These are phyloP conservation scores for Parietichytrium sp. DNA, from an alignment of 108 stramenopile species.

Conservation along the genomic window DNA sequence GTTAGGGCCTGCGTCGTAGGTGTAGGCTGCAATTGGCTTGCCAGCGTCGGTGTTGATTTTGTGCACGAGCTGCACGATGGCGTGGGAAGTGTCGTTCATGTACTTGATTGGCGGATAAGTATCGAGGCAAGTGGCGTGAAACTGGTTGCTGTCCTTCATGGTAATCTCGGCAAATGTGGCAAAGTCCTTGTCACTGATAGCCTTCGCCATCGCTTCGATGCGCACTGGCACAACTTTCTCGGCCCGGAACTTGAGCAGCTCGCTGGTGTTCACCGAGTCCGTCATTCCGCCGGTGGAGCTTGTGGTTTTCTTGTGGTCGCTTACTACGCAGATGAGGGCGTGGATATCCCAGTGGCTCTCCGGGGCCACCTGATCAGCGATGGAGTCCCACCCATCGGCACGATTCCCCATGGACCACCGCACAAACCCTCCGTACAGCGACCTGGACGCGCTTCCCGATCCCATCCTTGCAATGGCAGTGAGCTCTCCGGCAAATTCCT, in stretches of 20 bases:
- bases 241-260: constrained; percentile 77
- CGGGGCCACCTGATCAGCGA: constrained; percentile 82
- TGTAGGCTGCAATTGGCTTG: constrained; percentile 77
- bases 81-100: constrained; percentile 86
- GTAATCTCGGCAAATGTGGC: constrained; percentile 83
- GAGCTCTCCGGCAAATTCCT: constrained; percentile 49
- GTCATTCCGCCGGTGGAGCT: constrained; percentile 88
- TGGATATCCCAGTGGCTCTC: constrained; percentile 91
- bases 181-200: constrained; percentile 83
- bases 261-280: constrained; percentile 78
- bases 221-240: constrained; percentile 72
- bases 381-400: constrained; percentile 77
- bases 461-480: constrained; percentile 91
- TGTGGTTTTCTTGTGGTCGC: constrained; percentile 93
- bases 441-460: constrained; percentile 86
- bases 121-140: constrained; percentile 95
- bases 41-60: constrained; percentile 66
- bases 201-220: constrained; percentile 79
- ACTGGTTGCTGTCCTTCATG: constrained; percentile 94
- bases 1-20: constrained; percentile 99
- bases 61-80: constrained; percentile 73
- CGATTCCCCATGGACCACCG: constrained; percentile 80
- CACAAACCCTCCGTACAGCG: constrained; percentile 94
- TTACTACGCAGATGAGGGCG: constrained; percentile 85
- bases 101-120: constrained; percentile 99